A percentile compares a stretch with the other conserved stretches of the same genome.
Evolutionary conservation across 495 filamentous ascomycete genomes (phyloP).

Genomic region (Penicillium crystallinum): DNA sequence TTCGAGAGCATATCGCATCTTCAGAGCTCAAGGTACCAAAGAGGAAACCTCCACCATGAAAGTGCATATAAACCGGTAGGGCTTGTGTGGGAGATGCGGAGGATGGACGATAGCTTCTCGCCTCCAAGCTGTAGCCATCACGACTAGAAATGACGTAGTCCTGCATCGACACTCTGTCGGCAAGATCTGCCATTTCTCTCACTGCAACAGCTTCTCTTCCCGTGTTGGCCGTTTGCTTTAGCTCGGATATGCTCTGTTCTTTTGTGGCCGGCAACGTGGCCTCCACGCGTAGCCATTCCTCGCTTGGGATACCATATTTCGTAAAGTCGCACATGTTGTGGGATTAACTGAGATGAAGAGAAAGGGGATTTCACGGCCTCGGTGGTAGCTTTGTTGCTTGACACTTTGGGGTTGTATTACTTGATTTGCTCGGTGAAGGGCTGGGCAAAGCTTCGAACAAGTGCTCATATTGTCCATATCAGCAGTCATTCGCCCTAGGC

Average conservation of each 20-base stretch:
- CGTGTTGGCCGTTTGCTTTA: conserved; percentile 24
- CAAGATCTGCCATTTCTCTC: conserved; percentile 21
- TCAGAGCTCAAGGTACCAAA: conserved; percentile 43
- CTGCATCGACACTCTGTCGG: conserved; percentile 17
- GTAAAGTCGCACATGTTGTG: conserved; percentile 37
- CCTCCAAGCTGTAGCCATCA: conserved; percentile 35
- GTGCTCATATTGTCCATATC: too few relatives aligned
- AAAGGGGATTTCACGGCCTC: background rate
- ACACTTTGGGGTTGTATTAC: background rate
- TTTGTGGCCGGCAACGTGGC: conserved; percentile 19
- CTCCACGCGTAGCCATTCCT: conserved; percentile 37
- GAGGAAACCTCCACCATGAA: conserved; percentile 48
- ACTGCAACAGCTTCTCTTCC: conserved; percentile 23
- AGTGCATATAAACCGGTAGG: conserved; percentile 42
- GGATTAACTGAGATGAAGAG: background rate
- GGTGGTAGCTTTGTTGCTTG: background rate
- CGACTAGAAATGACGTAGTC: conserved; percentile 33
- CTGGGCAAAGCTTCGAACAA: background rate
- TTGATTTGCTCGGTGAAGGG: background rate
- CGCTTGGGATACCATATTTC: conserved; percentile 30
- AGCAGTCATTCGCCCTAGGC: too few relatives aligned
- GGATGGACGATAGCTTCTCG: conserved; percentile 38
- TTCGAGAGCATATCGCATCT: conserved; percentile 38
- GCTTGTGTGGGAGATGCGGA: conserved; percentile 9
- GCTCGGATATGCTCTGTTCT: conserved; percentile 17